These are phyloP conservation scores for Circinella umbellata DNA, from an alignment of 371 early-diverging fungal species.

Conservation along the genomic window DNA sequence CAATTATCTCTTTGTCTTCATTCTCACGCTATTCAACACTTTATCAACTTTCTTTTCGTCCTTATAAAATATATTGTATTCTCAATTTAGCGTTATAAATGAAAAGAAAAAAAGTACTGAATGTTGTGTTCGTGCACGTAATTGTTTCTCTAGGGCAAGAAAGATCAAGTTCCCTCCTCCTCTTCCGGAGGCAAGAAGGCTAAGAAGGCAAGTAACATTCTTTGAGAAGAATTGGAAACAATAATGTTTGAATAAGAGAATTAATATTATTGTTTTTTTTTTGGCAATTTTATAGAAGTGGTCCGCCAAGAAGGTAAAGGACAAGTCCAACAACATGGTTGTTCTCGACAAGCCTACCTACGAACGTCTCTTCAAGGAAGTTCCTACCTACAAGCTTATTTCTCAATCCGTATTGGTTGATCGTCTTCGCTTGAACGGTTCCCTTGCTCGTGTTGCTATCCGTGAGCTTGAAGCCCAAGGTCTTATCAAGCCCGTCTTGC, in stretches of 20 bases:
- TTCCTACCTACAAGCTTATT: conserved; percentile 98
- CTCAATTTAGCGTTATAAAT: neutral
- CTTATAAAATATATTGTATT: neutral
- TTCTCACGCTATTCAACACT: too few species aligned
- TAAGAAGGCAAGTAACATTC: conserved; percentile 65
- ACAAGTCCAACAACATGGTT: conserved; percentile 97
- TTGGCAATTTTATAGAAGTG: conserved; percentile 73
- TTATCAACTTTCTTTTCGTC: too few species aligned
- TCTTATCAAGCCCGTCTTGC: conserved; percentile 87
- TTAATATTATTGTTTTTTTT: neutral
- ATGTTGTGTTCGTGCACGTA: neutral
- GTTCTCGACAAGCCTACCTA: conserved; percentile 90
- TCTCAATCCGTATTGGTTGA: conserved; percentile 97
- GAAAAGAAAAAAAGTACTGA: neutral
- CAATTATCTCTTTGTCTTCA: too few species aligned
- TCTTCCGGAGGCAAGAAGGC: conserved; percentile 87
- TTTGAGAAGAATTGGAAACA: too few species aligned
- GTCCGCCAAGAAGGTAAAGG: conserved; percentile 97
- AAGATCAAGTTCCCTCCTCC: conserved; percentile 68
- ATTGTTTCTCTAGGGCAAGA: conserved; percentile 35
- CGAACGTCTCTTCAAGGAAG: conserved; percentile 97
- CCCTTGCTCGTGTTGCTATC: conserved; percentile 95
- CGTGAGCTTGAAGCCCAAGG: conserved; percentile 91
- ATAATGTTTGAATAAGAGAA: neutral
- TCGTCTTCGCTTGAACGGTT: conserved; percentile 97